phyloP scores from a whole-genome alignment of 192 early-diverging fungal genomes.

The Linnemannia hyalina region DNA sequence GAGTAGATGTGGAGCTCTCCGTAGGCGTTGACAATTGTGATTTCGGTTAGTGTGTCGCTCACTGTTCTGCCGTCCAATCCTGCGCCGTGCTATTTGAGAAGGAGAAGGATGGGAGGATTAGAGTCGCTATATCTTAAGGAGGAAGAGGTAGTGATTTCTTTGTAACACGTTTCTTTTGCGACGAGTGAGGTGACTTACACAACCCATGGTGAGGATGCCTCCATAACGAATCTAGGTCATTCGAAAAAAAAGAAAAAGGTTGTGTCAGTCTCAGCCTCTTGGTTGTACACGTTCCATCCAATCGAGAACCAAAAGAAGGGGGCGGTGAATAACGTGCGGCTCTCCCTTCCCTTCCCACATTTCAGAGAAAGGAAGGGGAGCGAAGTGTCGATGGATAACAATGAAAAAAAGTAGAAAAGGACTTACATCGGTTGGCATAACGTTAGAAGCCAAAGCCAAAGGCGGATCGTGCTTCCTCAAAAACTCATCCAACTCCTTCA shows the following conservation, averaged over 20 bases:
- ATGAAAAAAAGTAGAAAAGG: not conserved
- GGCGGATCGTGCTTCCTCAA: conserved; percentile 47
- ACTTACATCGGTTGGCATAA: conserved; percentile 27
- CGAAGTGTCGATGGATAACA: too few species aligned
- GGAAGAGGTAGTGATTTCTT: too few species aligned
- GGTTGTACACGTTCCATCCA: too few species aligned
- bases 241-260: not conserved
- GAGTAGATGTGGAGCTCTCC: conserved; percentile 42
- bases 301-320: too few species aligned
- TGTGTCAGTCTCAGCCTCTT: too few species aligned
- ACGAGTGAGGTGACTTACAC: conserved; percentile 17
- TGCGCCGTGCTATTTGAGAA: conserved; percentile 30
- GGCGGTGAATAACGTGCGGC: too few species aligned
- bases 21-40: conserved; percentile 38
- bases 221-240: conserved; percentile 33
- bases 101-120: not conserved
- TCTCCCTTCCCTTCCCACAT: too few species aligned
- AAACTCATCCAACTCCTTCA: conserved; percentile 40
- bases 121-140: not conserved
- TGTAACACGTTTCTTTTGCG: too few species aligned
- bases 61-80: conserved; percentile 16
- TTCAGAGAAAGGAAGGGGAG: too few species aligned
- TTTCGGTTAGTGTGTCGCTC: conserved; percentile 34
- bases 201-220: conserved; percentile 43
- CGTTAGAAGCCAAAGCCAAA: conserved; percentile 35